Evolutionary conservation across 2,329 filamentous ascomycete species (phyloP), one percentile per base, ranked within the genome.

Genomic region (Madurella fahalii): DNA sequence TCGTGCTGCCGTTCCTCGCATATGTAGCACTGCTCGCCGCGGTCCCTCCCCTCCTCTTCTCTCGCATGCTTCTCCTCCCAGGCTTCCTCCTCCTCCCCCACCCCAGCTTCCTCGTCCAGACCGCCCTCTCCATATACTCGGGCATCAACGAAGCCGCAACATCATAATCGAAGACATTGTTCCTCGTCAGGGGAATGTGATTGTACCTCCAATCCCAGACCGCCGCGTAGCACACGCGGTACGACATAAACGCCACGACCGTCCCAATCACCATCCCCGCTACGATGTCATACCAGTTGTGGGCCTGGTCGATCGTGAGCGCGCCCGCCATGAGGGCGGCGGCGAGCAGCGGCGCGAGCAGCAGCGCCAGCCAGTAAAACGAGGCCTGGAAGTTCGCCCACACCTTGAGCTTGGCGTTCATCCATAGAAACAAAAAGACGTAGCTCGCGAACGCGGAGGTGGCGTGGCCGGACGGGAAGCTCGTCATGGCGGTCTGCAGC

Each of bases 341-440:
- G 1, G 75, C 80, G 0, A 89, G 74, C 1, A 89, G 67, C 0
- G 86, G 86, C 0, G 78, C 67, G 58, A 82, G 80, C 2, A 81
- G 72, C 9, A 77, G 74, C 4, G 80, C 71, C 4, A 88, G 70
- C 67, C 87, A 88, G 85, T 84, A 89, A 68, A 86, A 79, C 0
- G 80, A 75, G 0, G 85, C 79, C 55, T 85, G 83, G 65, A 86
- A 81, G 66, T 87, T 83, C 17, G 79, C 74, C 72, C 81, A 87
- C 48, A 87, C 78, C 71, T 89, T 89, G 40, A 89, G 72, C 71
- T 89, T 89, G 34, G 83, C 85, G 63, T 89, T 88, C 25, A 88
- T 73, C 72, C 87, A 89, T 11, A 89, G 72, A 60, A 78, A 84
- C 8, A 89, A 70, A 64, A 82, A 89, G 8, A 83, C 75, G 58